phyloP scores from a whole-genome alignment of 1,284 basidiomycete genomes.

The Trichosporon asahii region DNA sequence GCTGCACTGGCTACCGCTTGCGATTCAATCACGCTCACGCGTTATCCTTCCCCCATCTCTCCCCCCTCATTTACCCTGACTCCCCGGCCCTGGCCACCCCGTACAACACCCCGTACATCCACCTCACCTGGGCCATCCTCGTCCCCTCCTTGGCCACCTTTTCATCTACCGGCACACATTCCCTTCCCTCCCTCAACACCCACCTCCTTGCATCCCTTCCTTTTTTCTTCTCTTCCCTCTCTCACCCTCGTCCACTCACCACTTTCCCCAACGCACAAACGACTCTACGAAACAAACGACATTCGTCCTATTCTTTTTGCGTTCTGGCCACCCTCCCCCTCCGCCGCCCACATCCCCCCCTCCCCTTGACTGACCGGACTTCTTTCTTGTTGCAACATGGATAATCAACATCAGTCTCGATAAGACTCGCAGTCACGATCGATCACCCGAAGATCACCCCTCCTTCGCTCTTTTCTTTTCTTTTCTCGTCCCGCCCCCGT shows the following conservation, averaged over 20 bases:
- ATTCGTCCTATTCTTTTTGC: background rate
- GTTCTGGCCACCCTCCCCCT: background rate
- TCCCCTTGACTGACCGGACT: background rate
- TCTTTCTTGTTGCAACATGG: background rate
- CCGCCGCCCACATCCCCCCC: background rate
- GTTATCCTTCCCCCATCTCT: background rate
- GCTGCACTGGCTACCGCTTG: conserved; percentile 2
- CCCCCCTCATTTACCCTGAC: background rate
- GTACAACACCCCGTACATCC: background rate
- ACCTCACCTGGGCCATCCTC: background rate
- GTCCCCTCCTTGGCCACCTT: background rate
- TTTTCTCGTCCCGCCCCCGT: background rate
- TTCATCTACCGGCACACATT: background rate
- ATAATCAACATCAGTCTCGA: background rate
- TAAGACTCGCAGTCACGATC: conserved; percentile 5
- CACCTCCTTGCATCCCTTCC: background rate
- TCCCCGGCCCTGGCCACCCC: background rate
- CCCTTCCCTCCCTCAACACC: conserved; percentile 1
- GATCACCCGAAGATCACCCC: conserved; percentile 8
- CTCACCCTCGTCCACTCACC: background rate
- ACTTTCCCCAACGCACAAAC: background rate
- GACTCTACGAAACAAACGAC: background rate
- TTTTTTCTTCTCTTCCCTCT: background rate
- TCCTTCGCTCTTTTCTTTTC: conserved; percentile 3
- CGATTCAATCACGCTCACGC: background rate